These are phyloP conservation scores for Aspergillus asperescens DNA, from an alignment of 495 filamentous ascomycete genomes.

Conservation along the genomic window DNA sequence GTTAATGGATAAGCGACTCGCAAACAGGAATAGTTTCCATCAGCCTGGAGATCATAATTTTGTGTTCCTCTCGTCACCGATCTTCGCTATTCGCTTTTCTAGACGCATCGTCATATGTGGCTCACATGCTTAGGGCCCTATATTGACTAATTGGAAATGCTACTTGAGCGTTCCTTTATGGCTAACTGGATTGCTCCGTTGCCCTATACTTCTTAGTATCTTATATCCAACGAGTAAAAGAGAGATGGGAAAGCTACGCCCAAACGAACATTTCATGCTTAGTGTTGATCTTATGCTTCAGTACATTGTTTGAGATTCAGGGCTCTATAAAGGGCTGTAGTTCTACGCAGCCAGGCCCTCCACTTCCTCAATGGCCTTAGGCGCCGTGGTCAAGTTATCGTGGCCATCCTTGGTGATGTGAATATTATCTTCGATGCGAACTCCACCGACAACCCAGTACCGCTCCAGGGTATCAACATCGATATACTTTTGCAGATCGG, in stretches of 20 bases:
- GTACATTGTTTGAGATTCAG: neutral
- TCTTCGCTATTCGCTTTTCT: neutral
- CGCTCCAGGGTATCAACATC: conserved; percentile 64
- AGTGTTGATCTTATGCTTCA: neutral
- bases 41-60: neutral
- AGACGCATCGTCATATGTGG: neutral
- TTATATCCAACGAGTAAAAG: neutral
- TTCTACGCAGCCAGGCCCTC: conserved; percentile 40
- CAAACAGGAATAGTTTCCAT: neutral
- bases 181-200: neutral
- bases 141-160: neutral
- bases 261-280: neutral
- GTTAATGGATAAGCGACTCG: neutral
- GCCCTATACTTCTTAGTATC: neutral
- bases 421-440: conserved; percentile 72
- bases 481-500: conserved; percentile 66
- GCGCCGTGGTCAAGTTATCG: conserved; percentile 73
- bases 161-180: neutral
- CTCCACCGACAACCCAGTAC: conserved; percentile 89
- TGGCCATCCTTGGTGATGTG: conserved; percentile 70
- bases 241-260: neutral
- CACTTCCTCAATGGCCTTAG: conserved; percentile 69
- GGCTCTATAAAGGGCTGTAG: neutral
- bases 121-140: neutral
- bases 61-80: neutral